Base-by-base conservation (phyloP, 2,329 filamentous ascomycete species). In the Rutstroemia sp. region DNA sequence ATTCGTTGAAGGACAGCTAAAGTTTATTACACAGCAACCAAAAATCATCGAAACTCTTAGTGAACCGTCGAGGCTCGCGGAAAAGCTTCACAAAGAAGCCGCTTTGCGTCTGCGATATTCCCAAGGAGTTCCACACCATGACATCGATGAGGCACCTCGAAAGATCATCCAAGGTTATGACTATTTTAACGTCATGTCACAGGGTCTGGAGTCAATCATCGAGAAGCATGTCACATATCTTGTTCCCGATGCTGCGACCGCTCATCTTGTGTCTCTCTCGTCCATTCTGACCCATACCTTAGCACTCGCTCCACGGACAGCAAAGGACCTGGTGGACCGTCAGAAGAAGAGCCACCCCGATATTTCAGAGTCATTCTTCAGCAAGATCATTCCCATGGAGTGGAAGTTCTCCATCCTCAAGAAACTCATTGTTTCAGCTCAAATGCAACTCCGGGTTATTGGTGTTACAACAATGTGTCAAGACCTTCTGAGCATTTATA, bases 361-460 rank as follows among this genome's bases (percentile, higher is more conserved):
- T 5, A 18, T 52, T 34, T 6, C 64, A 72, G 59, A 72, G 25
- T 45, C 56, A 12, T 21, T 42, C 8, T 41, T 51, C 9, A 25
- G 18, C 10, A 55, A 51, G 19, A 51, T 56, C 3, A 8, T 69
- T 79, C 23, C 65, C 72, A 7, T 59, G 62, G 3, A 69, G 67
- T 95, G 88, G 86, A 85, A 83, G 51, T 84, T 96, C 63, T 75
- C 77, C 45, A 74, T 86, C 1, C 74, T 88, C 52, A 83, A 82
- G 64, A 86, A 82, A 62, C 83, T 92, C 62, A 85, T 96, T 52
- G 83, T 81, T 66, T 92, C 89, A 57, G 86, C 88, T 38, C 89
- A 92, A 66, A 96, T 97, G 90, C 90, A 95, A 67, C 77, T 96
- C 39, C 86, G 92, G 39, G 88, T 95, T 12, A 79, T 83, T 68